These are phyloP conservation scores for Cryptococcus sp. DNA, from an alignment of 1,284 basidiomycete genomes.

Conservation along the genomic window DNA sequence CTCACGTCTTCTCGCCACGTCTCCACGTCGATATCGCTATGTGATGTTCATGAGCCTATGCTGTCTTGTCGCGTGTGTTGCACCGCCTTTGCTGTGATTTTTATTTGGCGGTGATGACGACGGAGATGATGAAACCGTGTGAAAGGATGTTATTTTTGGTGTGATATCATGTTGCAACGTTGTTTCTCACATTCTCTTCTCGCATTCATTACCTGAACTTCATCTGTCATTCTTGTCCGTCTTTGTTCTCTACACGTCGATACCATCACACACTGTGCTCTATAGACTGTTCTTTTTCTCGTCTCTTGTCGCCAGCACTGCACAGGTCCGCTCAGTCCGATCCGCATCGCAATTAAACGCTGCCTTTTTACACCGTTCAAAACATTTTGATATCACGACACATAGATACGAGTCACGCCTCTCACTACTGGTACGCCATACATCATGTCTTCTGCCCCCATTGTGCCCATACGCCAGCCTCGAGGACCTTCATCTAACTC, in stretches of 20 bases:
- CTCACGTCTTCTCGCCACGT: no score
- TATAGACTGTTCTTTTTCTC: background rate
- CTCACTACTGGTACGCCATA: background rate
- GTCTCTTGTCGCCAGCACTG: background rate
- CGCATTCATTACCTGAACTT: background rate
- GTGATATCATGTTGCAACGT: background rate
- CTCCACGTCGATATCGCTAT: no score
- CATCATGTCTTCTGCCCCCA: constrained; percentile 29
- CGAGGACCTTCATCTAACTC: constrained; percentile 42
- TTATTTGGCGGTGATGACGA: no score
- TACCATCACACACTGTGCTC: no score
- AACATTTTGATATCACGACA: background rate
- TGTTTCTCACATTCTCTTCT: constrained; percentile 1
- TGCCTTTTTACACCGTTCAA: constrained; percentile 2
- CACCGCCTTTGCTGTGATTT: no score
- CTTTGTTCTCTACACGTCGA: background rate
- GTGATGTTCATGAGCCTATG: no score
- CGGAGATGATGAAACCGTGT: no score
- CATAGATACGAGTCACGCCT: background rate
- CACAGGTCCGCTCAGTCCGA: background rate
- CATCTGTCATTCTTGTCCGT: constrained; percentile 3
- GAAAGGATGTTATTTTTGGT: no score
- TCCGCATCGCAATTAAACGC: background rate
- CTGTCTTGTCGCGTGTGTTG: no score
- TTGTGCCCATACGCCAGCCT: constrained; percentile 47